Base-by-base conservation (phyloP, 1,139 yeast genomes). In the Trichomonascaceae sp. region DNA sequence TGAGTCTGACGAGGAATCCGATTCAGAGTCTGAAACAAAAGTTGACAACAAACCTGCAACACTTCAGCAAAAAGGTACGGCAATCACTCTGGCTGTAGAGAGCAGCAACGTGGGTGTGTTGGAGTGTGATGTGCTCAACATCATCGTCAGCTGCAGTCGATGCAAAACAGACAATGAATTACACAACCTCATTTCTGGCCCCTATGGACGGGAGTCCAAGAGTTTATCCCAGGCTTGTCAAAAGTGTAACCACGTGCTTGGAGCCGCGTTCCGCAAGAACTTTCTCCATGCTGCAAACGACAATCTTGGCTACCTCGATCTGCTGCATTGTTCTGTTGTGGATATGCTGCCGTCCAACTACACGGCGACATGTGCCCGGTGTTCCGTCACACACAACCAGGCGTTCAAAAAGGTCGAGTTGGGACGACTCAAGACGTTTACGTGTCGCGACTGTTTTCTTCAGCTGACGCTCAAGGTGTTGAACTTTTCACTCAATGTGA, bases 111-210 rank as follows among this genome's bases (percentile, higher is more conserved):
- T 62, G 9, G 56, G 56, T 1, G 45, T 60, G 16, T 45, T 58
- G 17, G 64, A 62, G 35, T 51, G 59, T 25, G 47, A 49, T 16
- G 37, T 53, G 11, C 44, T 62, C 30, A 55, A 55, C 29, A 37
- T 62, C 15, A 51, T 54, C 15, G 57, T 62, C 26, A 50, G 48
- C 27, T 62, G 67, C 38, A 50, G 45, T 14, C 48, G 62, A 14
- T 62, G 67, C 46, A 56, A 59, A 40, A 46, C 58, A 4, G 41
- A 42, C 18, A 57, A 54, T 31, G 63, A 60, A 29, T 37, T 59
- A 31, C 40, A 42, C 27, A 52, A 54, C 32, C 33, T 58, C 18
- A 46, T 45, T n/a, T 48, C 60, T 13, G 60, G 55, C 3, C 59
- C 59, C 11, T 58, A 56, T 40, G 62, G 60, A 2, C 45, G 51